These are phyloP conservation scores for Vigna mungo DNA, from an alignment of 306 rosid genomes.

Conservation along the genomic window DNA sequence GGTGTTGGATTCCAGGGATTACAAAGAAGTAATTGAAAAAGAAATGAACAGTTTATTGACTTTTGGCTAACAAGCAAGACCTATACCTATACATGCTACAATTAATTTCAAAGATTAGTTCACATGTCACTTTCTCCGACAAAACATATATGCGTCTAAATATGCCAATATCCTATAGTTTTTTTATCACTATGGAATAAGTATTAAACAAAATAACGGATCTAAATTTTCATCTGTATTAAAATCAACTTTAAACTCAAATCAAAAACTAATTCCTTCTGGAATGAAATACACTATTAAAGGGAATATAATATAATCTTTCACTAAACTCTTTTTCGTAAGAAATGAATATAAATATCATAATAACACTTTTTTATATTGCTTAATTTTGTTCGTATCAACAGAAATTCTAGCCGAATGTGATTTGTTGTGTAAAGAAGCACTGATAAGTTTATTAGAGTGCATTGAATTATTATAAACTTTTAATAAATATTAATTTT, in stretches of 20 bases:
- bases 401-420: too few relatives aligned
- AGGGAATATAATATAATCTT: not conserved
- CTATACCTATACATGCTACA: not conserved
- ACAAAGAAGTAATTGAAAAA: not conserved
- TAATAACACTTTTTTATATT: not conserved
- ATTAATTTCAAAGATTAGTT: constrained; percentile 9
- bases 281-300: not conserved
- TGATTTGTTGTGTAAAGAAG: too few relatives aligned
- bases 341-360: not conserved
- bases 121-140: constrained; percentile 12
- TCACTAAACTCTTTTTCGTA: not conserved
- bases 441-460: too few relatives aligned
- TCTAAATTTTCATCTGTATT: not conserved
- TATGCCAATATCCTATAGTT: not conserved
- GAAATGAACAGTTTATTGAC: not conserved
- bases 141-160: not conserved
- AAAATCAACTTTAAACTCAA: not conserved
- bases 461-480: too few relatives aligned
- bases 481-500: too few relatives aligned
- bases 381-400: too few relatives aligned
- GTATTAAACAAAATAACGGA: not conserved
- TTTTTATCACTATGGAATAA: not conserved
- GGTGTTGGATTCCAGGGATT: not conserved
- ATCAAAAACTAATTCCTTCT: not conserved
- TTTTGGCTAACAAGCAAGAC: not conserved